phyloP scores from a whole-genome alignment of 345 rosid genomes.

The Salix dunnii region DNA sequence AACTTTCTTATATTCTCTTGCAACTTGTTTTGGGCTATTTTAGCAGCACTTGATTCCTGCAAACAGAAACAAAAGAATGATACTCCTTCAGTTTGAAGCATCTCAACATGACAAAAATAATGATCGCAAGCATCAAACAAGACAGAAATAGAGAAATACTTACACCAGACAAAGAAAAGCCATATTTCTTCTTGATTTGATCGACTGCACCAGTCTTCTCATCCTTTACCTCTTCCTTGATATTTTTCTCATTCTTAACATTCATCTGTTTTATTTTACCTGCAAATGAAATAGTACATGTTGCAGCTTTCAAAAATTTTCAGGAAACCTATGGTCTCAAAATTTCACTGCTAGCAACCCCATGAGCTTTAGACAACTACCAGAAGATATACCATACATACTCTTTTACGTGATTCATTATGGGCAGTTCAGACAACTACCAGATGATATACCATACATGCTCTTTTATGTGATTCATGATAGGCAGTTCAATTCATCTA shows the following conservation, averaged over 20 bases:
- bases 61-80: not conserved
- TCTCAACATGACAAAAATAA: not conserved
- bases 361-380: no score
- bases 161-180: slow-evolving; percentile 62
- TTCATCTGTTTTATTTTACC: slow-evolving; percentile 72
- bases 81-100: not conserved
- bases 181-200: slow-evolving; percentile 87
- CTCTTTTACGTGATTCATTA: no score
- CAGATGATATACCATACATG: no score
- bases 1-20: slow-evolving; percentile 64
- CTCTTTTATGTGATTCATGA: no score
- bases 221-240: slow-evolving; percentile 55
- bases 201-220: slow-evolving; percentile 52
- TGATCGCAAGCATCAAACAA: no score
- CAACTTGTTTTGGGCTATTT: slow-evolving; percentile 82
- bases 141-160: slow-evolving; percentile 20
- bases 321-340: no score
- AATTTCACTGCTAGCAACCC: no score
- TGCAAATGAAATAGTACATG: slow-evolving; percentile 16
- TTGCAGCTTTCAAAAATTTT: no score
- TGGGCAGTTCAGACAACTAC: no score
- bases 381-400: no score
- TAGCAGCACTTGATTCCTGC: slow-evolving; percentile 72
- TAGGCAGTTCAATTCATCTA: no score
- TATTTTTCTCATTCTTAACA: slow-evolving; percentile 57